Evolutionary conservation across 2,329 filamentous ascomycete species (phyloP).

Genomic region (Huntiella bhutanensis): DNA sequence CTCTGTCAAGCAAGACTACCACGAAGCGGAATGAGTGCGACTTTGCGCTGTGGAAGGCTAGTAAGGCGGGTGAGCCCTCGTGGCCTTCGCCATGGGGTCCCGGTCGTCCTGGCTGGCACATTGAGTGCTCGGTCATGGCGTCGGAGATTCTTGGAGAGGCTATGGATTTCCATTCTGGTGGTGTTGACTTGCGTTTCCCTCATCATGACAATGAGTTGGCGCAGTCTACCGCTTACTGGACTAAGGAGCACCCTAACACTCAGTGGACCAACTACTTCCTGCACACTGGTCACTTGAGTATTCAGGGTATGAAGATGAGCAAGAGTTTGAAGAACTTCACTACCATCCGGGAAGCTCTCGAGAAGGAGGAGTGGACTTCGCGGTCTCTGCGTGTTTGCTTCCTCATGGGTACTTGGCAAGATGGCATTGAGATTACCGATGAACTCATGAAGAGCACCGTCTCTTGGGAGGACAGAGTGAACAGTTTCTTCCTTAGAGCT

Average conservation of each 20-base stretch:
- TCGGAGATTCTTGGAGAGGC: slow-evolving; percentile 66
- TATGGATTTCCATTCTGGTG: slow-evolving; percentile 87
- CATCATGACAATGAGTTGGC: slow-evolving; percentile 81
- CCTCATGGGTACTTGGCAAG: slow-evolving; percentile 72
- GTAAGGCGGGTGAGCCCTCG: slow-evolving; percentile 76
- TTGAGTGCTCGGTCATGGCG: slow-evolving; percentile 93
- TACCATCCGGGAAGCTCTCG: slow-evolving; percentile 69
- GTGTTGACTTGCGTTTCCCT: slow-evolving; percentile 77
- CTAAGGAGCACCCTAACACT: slow-evolving; percentile 11
- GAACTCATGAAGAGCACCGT: slow-evolving; percentile 37
- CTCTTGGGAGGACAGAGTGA: slow-evolving; percentile 12
- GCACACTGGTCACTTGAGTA: slow-evolving; percentile 78
- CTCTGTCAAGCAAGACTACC: slow-evolving; percentile 41
- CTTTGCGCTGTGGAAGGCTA: slow-evolving; percentile 87
- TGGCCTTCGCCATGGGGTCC: slow-evolving; percentile 81
- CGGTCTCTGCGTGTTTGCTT: slow-evolving; percentile 72
- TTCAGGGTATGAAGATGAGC: slow-evolving; percentile 85
- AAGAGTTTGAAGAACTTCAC: slow-evolving; percentile 94
- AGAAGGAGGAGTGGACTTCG: slow-evolving; percentile 47
- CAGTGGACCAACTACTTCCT: slow-evolving; percentile 94
- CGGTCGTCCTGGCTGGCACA: slow-evolving; percentile 87
- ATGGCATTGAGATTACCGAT: slow-evolving; percentile 76
- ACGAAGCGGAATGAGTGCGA: slow-evolving; percentile 62
- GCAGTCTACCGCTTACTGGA: slow-evolving; percentile 68
- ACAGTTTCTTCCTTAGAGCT: slow-evolving; percentile 12